Evolutionary conservation across 2,329 filamentous ascomycete genomes (phyloP), one percentile per base, ranked within the genome.

Genomic region (Phialophora tarda): DNA sequence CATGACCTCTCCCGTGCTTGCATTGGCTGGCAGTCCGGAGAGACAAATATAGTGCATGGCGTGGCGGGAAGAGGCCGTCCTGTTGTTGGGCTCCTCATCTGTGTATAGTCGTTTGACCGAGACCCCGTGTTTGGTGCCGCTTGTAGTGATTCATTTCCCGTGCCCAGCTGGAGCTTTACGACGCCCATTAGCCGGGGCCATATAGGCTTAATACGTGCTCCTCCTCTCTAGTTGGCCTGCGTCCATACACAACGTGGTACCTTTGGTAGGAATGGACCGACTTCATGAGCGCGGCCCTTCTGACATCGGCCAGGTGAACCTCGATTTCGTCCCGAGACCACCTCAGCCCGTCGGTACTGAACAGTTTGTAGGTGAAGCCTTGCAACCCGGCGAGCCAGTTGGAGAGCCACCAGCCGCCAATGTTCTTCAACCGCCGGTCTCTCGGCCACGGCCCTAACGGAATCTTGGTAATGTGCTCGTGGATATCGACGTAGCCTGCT

Each of bases 401-500:
- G 38, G 74, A 75, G 66, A 82, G 77, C 69, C 77, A 82, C 77
- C 81, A 85, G 7, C 76, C 75, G n/a, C 84, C 84, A 17, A 85
- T 76, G 54, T 79, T 73, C 64, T 81, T 84, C 41, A 82, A 72
- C 14, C 79, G 77, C 10, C 78, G 76, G 63, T 85, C 82, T 56
- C 76, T 77, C 0, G 83, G 80, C 84, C 84, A 86, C 2, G 78
- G 74, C 59, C 84, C 84, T 32, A 82, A 77, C 0, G 84, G 83
- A 6, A 88, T 78, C 74, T 85, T 86, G 69, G 79, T 80, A 14
- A 83, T 73, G 38, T 80, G 78, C 69, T 85, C 82, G 55, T 84
- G 77, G 11, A 89, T 81, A 62, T 88, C 84, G 2, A 83, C 79
- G 64, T 87, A 88, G 0, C 87, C 87, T 1, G 84, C 82, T 30